Conservation (phyloP, 345 rosid genomes). For the Populus nigra region DNA sequence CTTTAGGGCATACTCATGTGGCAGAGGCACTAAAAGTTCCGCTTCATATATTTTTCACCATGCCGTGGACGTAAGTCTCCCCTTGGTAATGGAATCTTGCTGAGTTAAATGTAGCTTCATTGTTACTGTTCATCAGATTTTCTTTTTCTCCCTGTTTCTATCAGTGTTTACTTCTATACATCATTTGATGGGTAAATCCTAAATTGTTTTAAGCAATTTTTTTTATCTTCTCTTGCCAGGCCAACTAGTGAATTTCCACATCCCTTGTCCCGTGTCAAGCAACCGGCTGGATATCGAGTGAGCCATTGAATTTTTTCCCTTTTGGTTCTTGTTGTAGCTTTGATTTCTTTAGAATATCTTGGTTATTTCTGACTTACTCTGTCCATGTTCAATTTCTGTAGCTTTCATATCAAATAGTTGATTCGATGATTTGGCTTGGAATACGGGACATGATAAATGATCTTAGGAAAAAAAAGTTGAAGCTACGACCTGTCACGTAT, state of each 20-base stretch:
- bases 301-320: conserved; percentile 16
- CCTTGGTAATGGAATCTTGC: conserved; percentile 47
- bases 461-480: conserved; percentile 82
- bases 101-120: conserved; percentile 23
- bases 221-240: conserved; percentile 44
- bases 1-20: conserved; percentile 90
- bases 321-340: not conserved
- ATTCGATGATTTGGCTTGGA: conserved; percentile 98
- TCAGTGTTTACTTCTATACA: conserved; percentile 16
- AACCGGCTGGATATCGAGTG: conserved; percentile 95
- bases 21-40: conserved; percentile 93
- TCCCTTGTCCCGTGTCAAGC: conserved; percentile 98
- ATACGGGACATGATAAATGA: conserved; percentile 97
- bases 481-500: conserved; percentile 92
- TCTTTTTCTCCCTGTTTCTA: conserved; percentile 22
- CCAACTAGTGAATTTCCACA: conserved; percentile 98
- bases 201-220: conserved; percentile 24
- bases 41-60: conserved; percentile 93
- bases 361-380: conserved; percentile 3
- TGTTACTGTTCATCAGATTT: conserved; percentile 9
- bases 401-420: conserved; percentile 97
- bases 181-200: conserved; percentile 15
- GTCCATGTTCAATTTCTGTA: conserved; percentile 23
- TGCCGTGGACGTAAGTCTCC: conserved; percentile 99
- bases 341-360: conserved; percentile 1